Conservation (phyloP, 1,284 basidiomycete genomes). For the Moesziomyces aphidis region DNA sequence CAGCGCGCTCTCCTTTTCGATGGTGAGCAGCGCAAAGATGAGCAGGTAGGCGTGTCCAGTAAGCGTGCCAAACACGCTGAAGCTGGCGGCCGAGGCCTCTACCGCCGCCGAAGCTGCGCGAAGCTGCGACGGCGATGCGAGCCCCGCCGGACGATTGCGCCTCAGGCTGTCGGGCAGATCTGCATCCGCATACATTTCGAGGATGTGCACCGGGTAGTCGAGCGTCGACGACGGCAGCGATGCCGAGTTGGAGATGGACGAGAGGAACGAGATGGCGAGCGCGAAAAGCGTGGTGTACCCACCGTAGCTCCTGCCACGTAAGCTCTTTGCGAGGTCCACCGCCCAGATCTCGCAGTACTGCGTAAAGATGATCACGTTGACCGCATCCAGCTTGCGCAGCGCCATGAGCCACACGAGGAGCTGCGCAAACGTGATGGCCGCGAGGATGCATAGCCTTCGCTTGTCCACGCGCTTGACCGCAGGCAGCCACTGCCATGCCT, state of each 20-base stretch:
- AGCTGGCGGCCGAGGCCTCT: constrained; percentile 37
- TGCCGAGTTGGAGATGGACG: constrained; percentile 33
- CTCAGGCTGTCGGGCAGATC: constrained; percentile 51
- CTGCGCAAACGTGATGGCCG: constrained; percentile 49
- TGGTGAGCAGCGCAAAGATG: constrained; percentile 57
- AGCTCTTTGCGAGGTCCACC: constrained; percentile 51
- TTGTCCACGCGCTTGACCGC: constrained; percentile 42
- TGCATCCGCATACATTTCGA: constrained; percentile 44
- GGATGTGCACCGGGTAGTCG: constrained; percentile 16
- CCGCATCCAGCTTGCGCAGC: constrained; percentile 56
- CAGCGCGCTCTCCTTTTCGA: constrained; percentile 58
- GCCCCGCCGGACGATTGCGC: constrained; percentile 38
- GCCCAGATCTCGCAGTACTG: constrained; percentile 67
- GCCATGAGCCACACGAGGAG: constrained; percentile 63
- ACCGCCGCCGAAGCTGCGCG: constrained; percentile 29
- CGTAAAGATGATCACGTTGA: constrained; percentile 63
- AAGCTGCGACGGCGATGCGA: constrained; percentile 43
- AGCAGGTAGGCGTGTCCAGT: constrained; percentile 53
- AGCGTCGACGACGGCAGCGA: constrained; percentile 4
- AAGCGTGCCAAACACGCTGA: constrained; percentile 47
- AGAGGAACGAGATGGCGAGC: constrained; percentile 50
- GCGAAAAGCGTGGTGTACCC: constrained; percentile 56
- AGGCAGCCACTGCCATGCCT: constrained; percentile 61
- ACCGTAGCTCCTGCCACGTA: constrained; percentile 48
- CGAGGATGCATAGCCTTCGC: constrained; percentile 48